Conservation (phyloP, 257 asterid species). For the Nicotiana tabacum region DNA sequence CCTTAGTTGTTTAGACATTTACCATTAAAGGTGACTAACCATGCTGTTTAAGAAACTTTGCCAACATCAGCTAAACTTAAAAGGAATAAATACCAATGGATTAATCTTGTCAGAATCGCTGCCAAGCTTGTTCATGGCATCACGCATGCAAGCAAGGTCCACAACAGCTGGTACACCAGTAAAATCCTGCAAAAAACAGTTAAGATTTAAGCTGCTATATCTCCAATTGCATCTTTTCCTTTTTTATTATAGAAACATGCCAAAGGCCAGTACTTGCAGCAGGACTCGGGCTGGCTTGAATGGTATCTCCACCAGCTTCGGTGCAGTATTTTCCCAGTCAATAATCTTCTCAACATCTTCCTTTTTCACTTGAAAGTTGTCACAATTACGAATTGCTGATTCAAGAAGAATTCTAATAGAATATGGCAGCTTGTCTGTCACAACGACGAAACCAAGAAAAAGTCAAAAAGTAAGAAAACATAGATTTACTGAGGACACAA, state of each 20-base stretch:
- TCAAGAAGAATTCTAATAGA: slow-evolving; percentile 91
- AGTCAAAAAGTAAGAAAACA: not conserved
- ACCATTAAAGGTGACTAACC: not conserved
- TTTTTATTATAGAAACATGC: not conserved
- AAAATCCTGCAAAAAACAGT: slow-evolving; percentile 57
- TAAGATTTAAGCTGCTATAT: not conserved
- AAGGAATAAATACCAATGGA: slow-evolving; percentile 63
- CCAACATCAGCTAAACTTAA: slow-evolving; percentile 3
- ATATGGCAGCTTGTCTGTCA: slow-evolving; percentile 85
- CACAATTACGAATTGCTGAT: slow-evolving; percentile 95
- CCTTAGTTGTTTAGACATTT: not conserved
- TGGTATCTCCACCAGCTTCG: slow-evolving; percentile 87
- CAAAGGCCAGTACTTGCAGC: slow-evolving; percentile 60
- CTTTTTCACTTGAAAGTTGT: slow-evolving; percentile 84
- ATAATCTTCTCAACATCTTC: slow-evolving; percentile 91
- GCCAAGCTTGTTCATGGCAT: slow-evolving; percentile 93
- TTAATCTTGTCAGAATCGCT: slow-evolving; percentile 92
- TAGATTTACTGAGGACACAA: not conserved
- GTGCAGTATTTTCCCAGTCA: slow-evolving; percentile 85
- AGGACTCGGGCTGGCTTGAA: slow-evolving; percentile 97
- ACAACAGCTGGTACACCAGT: slow-evolving; percentile 98
- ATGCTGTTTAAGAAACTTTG: not conserved
- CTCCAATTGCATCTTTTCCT: not conserved
- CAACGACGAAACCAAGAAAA: not conserved
- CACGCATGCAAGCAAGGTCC: slow-evolving; percentile 96